Percentiles rank a stretch among this genome's conserved stretches.
Evolutionary conservation across 768 basidiomycete species (phyloP).

Genomic region (Russula foetens): DNA sequence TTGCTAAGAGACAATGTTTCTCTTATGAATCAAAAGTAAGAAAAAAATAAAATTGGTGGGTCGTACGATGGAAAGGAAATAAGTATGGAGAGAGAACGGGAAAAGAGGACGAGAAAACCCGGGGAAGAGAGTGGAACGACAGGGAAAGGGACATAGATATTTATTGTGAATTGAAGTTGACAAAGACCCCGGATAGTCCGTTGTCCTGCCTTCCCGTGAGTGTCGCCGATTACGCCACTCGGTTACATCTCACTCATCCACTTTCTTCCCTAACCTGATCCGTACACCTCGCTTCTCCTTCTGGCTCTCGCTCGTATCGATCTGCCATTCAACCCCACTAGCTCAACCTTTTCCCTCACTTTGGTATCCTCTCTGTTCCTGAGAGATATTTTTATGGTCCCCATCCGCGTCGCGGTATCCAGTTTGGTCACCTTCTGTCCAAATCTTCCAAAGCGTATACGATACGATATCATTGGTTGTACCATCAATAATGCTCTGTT

Average conservation of each 20-base stretch:
- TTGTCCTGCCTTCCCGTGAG: neutral
- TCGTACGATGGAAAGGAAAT: constrained; percentile 10
- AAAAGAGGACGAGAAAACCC: neutral
- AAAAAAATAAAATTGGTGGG: neutral
- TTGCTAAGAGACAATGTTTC: neutral
- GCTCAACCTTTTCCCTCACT: too few relatives aligned
- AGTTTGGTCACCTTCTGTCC: too few relatives aligned
- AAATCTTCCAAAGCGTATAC: too few relatives aligned
- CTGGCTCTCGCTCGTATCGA: too few relatives aligned
- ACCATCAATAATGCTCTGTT: too few relatives aligned
- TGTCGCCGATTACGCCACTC: constrained; percentile 13
- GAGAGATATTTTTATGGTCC: too few relatives aligned
- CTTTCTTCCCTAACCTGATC: neutral
- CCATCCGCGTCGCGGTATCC: too few relatives aligned
- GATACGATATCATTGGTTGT: too few relatives aligned
- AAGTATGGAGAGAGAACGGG: neutral
- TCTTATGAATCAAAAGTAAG: constrained; percentile 1
- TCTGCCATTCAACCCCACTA: too few relatives aligned
- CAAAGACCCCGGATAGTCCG: constrained; percentile 16
- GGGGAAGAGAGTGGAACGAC: constrained; percentile 8
- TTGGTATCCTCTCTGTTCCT: too few relatives aligned
- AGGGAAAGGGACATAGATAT: constrained; percentile 3
- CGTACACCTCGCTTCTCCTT: neutral
- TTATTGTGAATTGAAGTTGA: constrained; percentile 12
- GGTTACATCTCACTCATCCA: too few relatives aligned